phyloP scores from a whole-genome alignment of 805 yeast species.

The Suhomyces prunicola region DNA sequence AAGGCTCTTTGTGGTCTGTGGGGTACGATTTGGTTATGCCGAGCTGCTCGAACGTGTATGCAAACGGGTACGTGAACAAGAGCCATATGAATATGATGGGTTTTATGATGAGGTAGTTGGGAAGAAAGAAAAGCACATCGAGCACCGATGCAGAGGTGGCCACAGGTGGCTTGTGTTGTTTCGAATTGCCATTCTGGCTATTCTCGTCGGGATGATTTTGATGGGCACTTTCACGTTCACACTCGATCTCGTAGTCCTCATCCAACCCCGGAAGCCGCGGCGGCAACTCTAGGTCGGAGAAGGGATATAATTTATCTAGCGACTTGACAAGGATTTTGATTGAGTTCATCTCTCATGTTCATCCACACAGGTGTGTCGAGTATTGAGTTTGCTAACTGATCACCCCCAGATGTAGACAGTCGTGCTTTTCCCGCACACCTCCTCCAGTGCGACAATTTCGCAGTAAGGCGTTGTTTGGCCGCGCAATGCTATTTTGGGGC shows the following conservation, averaged over 20 bases:
- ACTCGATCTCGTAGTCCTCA: constrained; percentile 5
- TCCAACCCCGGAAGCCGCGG: constrained; percentile 6
- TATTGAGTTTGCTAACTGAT: background rate
- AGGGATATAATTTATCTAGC: constrained; percentile 25
- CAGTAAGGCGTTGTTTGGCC: background rate
- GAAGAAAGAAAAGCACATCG: constrained; percentile 42
- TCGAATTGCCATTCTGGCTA: background rate
- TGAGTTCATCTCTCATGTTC: constrained; percentile 28
- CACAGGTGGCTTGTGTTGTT: background rate
- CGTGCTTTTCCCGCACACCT: background rate
- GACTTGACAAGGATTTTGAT: constrained; percentile 33
- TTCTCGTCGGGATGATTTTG: background rate
- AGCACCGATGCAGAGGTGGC: background rate
- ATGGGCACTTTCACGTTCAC: background rate
- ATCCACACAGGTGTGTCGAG: background rate
- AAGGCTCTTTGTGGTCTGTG: background rate
- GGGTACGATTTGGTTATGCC: constrained; percentile 7
- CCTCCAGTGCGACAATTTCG: background rate
- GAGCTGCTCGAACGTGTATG: constrained; percentile 31
- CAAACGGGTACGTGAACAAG: constrained; percentile 55
- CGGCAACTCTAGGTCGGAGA: constrained; percentile 7
- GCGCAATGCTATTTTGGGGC: background rate
- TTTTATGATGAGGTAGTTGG: constrained; percentile 47
- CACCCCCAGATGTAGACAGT: background rate
- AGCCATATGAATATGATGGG: constrained; percentile 52